phyloP scores from a whole-genome alignment of 2,329 filamentous ascomycete species.

The Sporothrix brasiliensis region DNA sequence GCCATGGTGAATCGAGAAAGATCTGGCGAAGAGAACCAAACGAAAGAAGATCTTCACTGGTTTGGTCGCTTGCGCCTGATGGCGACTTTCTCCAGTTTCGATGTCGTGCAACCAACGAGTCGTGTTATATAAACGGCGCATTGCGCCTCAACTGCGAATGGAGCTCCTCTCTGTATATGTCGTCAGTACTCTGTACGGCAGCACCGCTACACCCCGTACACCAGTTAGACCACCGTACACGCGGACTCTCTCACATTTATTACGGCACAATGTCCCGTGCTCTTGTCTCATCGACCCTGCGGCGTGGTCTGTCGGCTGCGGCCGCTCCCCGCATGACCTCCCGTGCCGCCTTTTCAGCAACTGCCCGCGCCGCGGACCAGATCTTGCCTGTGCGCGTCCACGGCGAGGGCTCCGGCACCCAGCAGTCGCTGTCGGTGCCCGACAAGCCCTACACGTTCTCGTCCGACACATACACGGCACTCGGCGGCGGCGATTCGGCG shows the following conservation, averaged over 20 bases:
- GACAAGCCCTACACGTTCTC: conserved; percentile 22
- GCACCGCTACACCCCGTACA: neutral
- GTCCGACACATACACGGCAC: conserved; percentile 24
- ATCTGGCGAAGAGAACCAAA: too few species aligned
- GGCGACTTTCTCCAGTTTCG: too few species aligned
- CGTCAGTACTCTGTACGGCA: too few species aligned
- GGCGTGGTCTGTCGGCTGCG: conserved; percentile 4
- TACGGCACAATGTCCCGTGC: neutral
- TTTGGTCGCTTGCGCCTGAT: too few species aligned
- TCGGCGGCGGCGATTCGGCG: conserved; percentile 24
- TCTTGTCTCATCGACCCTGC: conserved; percentile 17
- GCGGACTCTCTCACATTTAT: neutral
- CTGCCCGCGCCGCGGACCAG: neutral
- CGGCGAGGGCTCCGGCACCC: conserved; percentile 21
- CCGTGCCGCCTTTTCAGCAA: conserved; percentile 13
- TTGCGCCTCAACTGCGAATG: too few species aligned
- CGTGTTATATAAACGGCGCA: too few species aligned
- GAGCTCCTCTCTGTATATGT: too few species aligned
- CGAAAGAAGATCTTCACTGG: too few species aligned
- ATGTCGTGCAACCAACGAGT: too few species aligned
- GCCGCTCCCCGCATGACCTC: neutral
- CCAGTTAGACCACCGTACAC: neutral
- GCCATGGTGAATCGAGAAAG: too few species aligned
- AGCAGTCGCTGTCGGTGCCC: conserved; percentile 18
- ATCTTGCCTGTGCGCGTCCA: conserved; percentile 15